Evolutionary conservation across 1,284 basidiomycete genomes (phyloP).

Genomic region (Puccinia brachypodii): DNA sequence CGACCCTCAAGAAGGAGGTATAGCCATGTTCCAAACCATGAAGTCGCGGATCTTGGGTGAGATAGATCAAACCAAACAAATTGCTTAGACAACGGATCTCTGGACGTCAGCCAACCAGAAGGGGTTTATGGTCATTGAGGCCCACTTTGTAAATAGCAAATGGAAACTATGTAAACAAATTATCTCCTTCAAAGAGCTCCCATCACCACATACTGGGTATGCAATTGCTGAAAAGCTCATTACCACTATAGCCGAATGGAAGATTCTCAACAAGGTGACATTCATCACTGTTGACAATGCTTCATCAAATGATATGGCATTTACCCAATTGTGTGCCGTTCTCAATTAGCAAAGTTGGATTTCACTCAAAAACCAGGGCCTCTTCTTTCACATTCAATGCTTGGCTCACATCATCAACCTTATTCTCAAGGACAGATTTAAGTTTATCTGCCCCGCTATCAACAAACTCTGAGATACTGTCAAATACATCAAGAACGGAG

Average conservation of each 20-base stretch:
- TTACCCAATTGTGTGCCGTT: background rate
- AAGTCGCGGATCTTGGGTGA: background rate
- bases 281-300: conserved; percentile 9
- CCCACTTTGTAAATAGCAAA: background rate
- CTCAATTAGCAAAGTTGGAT: background rate
- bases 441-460: background rate
- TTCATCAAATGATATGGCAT: background rate
- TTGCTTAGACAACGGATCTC: background rate
- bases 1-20: background rate
- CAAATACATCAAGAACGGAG: background rate
- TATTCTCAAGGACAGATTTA: background rate
- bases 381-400: background rate
- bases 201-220: background rate
- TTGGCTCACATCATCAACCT: background rate
- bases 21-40: too few relatives aligned
- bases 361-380: background rate
- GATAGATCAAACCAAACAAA: too few relatives aligned
- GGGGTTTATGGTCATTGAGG: background rate
- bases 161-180: background rate
- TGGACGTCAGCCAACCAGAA: background rate
- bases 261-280: background rate
- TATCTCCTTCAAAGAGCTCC: background rate
- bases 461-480: background rate
- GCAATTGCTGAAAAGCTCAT: background rate
- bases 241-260: background rate